phyloP scores from a whole-genome alignment of 805 yeast species.

The Kodamaea sagamina region DNA sequence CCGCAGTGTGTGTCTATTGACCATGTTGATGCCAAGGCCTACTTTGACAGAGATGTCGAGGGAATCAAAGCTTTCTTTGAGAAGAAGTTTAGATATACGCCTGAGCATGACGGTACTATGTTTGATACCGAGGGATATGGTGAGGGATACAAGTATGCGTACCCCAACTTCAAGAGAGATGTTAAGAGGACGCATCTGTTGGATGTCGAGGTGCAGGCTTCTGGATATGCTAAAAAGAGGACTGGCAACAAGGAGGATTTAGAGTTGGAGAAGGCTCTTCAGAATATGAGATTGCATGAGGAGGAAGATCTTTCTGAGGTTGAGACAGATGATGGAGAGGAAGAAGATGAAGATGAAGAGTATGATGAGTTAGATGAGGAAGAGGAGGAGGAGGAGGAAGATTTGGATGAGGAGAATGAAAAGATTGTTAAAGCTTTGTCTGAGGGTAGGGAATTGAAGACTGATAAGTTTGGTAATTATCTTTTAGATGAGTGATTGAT shows the following conservation, averaged over 20 bases:
- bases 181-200: conserved; percentile 65
- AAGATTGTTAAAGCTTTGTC: conserved; percentile 72
- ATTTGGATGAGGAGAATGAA: conserved; percentile 42
- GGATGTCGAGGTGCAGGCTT: conserved; percentile 88
- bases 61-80: conserved; percentile 84
- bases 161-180: conserved; percentile 80
- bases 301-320: conserved; percentile 23
- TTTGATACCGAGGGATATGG: conserved; percentile 79
- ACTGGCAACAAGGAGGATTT: conserved; percentile 44
- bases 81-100: conserved; percentile 72
- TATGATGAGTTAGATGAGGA: conserved; percentile 32
- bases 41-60: conserved; percentile 90
- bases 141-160: conserved; percentile 72
- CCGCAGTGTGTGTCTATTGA: conserved; percentile 96
- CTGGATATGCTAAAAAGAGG: conserved; percentile 64
- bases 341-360: conserved; percentile 37
- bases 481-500: conserved; percentile 50
- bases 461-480: conserved; percentile 84
- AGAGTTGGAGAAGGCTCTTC: conserved; percentile 77
- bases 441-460: conserved; percentile 64
- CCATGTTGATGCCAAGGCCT: conserved; percentile 83
- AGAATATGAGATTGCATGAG: conserved; percentile 56
- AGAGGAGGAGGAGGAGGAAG: conserved; percentile 38
- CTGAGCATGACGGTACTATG: conserved; percentile 68
- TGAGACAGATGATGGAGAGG: conserved; percentile 28